A percentile compares a stretch with the other conserved stretches of the same genome.
Evolutionary conservation across 1,139 yeast genomes (phyloP).

Genomic region (Candida mesenterica): DNA sequence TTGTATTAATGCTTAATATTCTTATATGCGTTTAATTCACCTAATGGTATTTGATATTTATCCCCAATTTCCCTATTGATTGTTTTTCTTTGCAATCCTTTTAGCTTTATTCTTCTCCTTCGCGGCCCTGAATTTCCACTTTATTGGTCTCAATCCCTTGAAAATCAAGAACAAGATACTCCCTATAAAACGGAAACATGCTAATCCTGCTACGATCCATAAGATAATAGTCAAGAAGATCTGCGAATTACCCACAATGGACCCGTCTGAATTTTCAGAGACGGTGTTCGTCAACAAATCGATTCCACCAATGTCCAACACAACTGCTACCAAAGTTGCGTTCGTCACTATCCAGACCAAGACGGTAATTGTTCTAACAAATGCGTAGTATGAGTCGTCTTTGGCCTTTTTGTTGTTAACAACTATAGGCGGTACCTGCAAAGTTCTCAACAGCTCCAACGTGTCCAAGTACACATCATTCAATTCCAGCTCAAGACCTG

Average conservation of each 20-base stretch:
- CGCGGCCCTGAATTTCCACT: constrained; percentile 34
- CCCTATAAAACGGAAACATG: constrained; percentile 42
- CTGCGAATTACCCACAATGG: constrained; percentile 38
- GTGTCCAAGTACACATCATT: constrained; percentile 57
- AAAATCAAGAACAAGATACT: constrained; percentile 36
- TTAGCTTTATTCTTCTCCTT: not conserved
- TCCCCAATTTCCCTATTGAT: too few species aligned
- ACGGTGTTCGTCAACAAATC: constrained; percentile 24
- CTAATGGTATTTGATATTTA: too few species aligned
- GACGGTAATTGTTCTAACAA: constrained; percentile 45
- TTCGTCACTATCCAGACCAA: constrained; percentile 48
- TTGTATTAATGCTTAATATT: too few species aligned
- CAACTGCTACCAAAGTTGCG: constrained; percentile 42
- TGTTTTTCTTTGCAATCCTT: not conserved
- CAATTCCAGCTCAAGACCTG: constrained; percentile 61
- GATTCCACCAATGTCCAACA: constrained; percentile 44
- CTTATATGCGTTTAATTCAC: too few species aligned
- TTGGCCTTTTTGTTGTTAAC: constrained; percentile 24
- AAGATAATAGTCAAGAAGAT: constrained; percentile 44
- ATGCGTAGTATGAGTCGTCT: constrained; percentile 45
- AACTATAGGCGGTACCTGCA: constrained; percentile 23
- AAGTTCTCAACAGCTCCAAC: constrained; percentile 43
- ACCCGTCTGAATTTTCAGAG: constrained; percentile 24
- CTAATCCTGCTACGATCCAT: constrained; percentile 51
- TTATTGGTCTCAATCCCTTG: constrained; percentile 39